These are phyloP conservation scores for Cyclospora cayetanensis DNA, from an alignment of 169 alveolate species.

Conservation along the genomic window DNA sequence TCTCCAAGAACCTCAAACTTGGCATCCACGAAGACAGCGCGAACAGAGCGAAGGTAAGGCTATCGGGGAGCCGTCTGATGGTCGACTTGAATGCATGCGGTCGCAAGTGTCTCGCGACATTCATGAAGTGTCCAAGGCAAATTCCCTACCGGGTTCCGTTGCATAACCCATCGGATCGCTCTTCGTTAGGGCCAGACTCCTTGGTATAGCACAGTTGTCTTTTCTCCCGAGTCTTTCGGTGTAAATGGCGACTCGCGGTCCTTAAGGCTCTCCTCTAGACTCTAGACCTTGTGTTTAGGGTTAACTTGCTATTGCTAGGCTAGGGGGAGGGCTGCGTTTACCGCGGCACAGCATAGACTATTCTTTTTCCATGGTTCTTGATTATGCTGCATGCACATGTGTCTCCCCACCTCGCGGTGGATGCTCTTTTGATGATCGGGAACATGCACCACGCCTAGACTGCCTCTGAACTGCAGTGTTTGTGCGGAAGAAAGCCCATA, in stretches of 20 bases:
- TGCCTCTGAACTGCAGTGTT: neutral
- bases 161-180: neutral
- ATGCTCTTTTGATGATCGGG: slow-evolving; percentile 19
- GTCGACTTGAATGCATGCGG: neutral
- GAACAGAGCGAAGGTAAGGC: slow-evolving; percentile 94
- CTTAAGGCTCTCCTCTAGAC: neutral
- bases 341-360: neutral
- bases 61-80: too few species aligned
- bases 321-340: neutral
- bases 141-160: neutral
- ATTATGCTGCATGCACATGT: neutral
- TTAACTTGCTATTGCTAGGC: neutral
- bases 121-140: neutral
- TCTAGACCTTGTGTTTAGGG: neutral
- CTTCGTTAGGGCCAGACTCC: slow-evolving; percentile 23
- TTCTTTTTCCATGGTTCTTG: neutral
- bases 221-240: neutral
- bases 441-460: slow-evolving; percentile 31
- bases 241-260: neutral
- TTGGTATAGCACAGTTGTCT: neutral
- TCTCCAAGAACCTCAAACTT: slow-evolving; percentile 98
- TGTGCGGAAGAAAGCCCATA: slow-evolving; percentile 6
- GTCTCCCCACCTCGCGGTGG: too few species aligned
- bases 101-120: too few species aligned
- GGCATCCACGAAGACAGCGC: slow-evolving; percentile 99